A percentile compares a stretch with the other conserved stretches of the same genome.
Evolutionary conservation across 1,284 basidiomycete genomes (phyloP).

Genomic region (Malassezia sympodialis): DNA sequence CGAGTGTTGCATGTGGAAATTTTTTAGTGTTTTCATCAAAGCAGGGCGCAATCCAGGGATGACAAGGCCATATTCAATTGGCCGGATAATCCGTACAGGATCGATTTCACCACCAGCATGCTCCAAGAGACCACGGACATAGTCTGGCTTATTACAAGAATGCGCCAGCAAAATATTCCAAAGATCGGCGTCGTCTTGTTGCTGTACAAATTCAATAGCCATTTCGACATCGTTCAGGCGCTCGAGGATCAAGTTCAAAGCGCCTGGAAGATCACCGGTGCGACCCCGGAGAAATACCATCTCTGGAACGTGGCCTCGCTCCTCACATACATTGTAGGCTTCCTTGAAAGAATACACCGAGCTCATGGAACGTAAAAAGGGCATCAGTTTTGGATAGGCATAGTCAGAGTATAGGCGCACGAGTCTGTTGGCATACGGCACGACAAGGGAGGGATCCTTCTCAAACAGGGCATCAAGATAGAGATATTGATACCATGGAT

Average conservation of each 20-base stretch:
- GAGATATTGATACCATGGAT: conserved; percentile 74
- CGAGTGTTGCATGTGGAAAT: conserved; percentile 67
- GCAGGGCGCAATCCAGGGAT: conserved; percentile 89
- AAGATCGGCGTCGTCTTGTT: conserved; percentile 90
- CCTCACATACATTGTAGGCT: conserved; percentile 79
- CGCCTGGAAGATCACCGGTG: conserved; percentile 94
- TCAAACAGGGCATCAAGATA: conserved; percentile 85
- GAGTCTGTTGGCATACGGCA: conserved; percentile 74
- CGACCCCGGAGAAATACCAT: conserved; percentile 95
- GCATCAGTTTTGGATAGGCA: conserved; percentile 66
- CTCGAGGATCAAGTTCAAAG: conserved; percentile 88
- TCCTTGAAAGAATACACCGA: conserved; percentile 83
- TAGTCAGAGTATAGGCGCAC: conserved; percentile 86
- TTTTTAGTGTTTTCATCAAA: conserved; percentile 89
- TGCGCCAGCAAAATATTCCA: conserved; percentile 94
- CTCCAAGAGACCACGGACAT: conserved; percentile 81
- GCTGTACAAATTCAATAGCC: conserved; percentile 97
- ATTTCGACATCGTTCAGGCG: conserved; percentile 70
- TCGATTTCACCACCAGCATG: conserved; percentile 94
- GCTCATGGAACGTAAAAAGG: conserved; percentile 74
- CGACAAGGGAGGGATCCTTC: conserved; percentile 70
- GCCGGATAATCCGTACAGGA: conserved; percentile 80
- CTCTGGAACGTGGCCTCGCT: conserved; percentile 77
- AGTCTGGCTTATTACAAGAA: conserved; percentile 82
- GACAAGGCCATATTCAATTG: conserved; percentile 89